These are phyloP conservation scores for Talaromyces sp. DNA, from an alignment of 2,329 filamentous ascomycete species.

Conservation along the genomic window DNA sequence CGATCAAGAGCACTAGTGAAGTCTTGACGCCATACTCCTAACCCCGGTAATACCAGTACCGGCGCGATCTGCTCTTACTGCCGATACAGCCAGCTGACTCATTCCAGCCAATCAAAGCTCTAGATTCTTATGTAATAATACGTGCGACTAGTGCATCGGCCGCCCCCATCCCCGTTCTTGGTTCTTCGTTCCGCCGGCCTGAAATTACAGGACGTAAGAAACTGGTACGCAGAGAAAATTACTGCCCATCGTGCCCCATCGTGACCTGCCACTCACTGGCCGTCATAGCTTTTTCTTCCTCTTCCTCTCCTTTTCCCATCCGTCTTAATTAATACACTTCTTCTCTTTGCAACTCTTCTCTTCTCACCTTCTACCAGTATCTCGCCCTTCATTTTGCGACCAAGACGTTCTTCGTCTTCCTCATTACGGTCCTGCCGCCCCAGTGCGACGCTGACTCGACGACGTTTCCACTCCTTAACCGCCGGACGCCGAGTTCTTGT, in stretches of 20 bases:
- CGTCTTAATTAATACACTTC: background rate
- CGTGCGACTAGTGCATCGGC: background rate
- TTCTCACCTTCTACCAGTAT: background rate
- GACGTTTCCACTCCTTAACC: background rate
- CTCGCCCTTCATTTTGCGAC: constrained; percentile 1
- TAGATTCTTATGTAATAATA: background rate
- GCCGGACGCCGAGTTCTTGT: constrained; percentile 4
- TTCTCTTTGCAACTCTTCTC: background rate
- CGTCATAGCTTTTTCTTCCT: constrained; percentile 10
- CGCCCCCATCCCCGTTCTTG: constrained; percentile 1
- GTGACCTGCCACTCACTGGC: background rate
- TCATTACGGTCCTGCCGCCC: constrained; percentile 15
- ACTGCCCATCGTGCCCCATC: background rate
- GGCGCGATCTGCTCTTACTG: background rate
- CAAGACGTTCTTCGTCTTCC: constrained; percentile 5
- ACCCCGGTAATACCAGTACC: constrained; percentile 6
- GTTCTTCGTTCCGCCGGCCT: background rate
- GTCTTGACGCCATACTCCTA: background rate
- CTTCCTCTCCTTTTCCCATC: constrained; percentile 4
- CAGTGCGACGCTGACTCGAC: constrained; percentile 10
- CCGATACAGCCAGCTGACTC: background rate
- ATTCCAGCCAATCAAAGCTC: background rate
- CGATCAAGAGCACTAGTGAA: background rate
- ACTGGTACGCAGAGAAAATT: background rate
- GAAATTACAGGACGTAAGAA: background rate